A percentile compares a stretch with the other conserved stretches of the same genome.
These are phyloP conservation scores for Wickerhamiella lipophila DNA, from an alignment of 805 yeast genomes.

Conservation along the genomic window DNA sequence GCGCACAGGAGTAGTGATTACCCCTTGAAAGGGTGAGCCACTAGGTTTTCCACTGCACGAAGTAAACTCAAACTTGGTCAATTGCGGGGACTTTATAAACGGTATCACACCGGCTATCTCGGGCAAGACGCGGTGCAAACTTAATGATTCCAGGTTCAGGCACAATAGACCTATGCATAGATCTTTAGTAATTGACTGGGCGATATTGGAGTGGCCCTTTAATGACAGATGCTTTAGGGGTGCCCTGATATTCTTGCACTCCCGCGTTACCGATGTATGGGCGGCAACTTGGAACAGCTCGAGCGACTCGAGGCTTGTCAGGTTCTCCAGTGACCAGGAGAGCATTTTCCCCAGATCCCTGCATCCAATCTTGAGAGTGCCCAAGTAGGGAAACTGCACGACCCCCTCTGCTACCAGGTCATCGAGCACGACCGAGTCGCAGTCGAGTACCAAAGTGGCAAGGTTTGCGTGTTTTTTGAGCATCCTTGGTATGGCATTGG, in stretches of 20 bases:
- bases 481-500: neutral
- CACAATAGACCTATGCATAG: neutral
- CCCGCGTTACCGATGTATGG: neutral
- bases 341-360: neutral
- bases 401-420: neutral
- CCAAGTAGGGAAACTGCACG: neutral
- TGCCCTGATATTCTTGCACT: neutral
- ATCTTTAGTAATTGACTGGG: neutral
- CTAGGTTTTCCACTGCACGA: neutral
- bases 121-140: neutral
- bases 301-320: neutral
- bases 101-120: neutral
- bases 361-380: neutral
- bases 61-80: neutral
- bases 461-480: neutral
- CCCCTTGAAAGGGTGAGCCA: neutral
- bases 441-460: neutral
- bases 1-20: neutral
- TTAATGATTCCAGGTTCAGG: neutral
- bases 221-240: neutral
- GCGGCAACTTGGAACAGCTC: neutral
- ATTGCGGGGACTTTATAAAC: neutral
- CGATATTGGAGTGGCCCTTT: neutral
- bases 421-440: neutral
- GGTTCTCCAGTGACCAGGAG: neutral